Conservation (phyloP, 768 basidiomycete genomes). For the Guyanaporus albipodus region DNA sequence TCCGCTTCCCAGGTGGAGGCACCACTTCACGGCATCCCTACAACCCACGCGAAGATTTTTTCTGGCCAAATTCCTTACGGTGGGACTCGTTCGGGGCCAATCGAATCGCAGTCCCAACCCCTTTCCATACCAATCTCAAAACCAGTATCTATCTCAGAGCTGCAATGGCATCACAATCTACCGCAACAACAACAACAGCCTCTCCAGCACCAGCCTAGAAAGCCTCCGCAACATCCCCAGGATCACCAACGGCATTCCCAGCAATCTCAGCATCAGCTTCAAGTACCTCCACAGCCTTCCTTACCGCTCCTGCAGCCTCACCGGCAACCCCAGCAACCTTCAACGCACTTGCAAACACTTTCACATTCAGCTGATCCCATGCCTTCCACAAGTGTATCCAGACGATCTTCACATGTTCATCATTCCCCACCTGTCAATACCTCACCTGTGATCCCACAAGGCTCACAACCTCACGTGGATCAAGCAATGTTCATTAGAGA, state of each 20-base stretch:
- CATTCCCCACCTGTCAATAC: neutral
- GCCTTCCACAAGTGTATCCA: neutral
- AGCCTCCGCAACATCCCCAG: neutral
- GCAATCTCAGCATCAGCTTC: neutral
- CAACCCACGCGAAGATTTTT: neutral
- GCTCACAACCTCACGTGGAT: neutral
- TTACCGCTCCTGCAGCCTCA: neutral
- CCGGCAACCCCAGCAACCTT: neutral
- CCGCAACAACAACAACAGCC: constrained; percentile 2
- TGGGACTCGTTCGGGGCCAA: neutral
- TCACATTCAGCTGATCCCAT: neutral
- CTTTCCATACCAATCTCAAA: neutral
- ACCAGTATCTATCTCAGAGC: neutral
- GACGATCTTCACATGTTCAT: constrained; percentile 1
- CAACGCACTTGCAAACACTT: neutral
- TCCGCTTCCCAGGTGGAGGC: constrained; percentile 4
- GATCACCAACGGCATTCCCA: constrained; percentile 1
- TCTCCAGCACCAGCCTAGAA: neutral
- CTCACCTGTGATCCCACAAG: neutral
- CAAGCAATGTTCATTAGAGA: constrained; percentile 17
- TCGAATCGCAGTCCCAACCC: constrained; percentile 2
- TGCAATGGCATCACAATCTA: neutral
- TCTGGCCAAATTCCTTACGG: neutral
- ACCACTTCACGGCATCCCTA: constrained; percentile 1
- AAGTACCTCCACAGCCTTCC: neutral